Base-by-base conservation (phyloP, 75 land plant species). In the Selaginella moellendorffii region DNA sequence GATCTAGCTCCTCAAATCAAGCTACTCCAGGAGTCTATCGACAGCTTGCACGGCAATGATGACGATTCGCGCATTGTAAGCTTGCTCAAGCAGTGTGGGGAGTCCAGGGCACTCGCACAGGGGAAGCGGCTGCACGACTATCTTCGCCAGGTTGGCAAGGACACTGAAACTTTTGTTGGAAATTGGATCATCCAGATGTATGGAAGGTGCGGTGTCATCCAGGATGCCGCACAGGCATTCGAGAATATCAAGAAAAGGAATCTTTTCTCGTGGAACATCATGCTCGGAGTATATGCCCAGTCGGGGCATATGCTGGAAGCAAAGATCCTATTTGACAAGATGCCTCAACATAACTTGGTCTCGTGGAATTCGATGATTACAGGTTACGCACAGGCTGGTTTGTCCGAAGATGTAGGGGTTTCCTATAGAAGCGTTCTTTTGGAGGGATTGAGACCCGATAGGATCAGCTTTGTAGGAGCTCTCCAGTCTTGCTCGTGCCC, bases 121-220 rank as follows among this genome's bases (percentile, higher is more conserved):
- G 71, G 68, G 19, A 74, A 61, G 62, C 65, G 69, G 56, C 31
- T 77, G 51, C 82, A 77, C 29, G 63, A 65, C 1, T 65, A 66
- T 18, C 2, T 68, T 1, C 30, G 31, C 25, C 36, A 72, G 24
- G 30, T 2, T n/a, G 52, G 36, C 24, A 23, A 71, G 0, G 80
- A 68, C 12, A 31, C n/a, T 2, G 77, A 73, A 25, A 24, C 30
- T 42, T 19, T 29, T 12, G 36, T 74, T 5, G 27, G 64, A 21
- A 80, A 80, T 68, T 66, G 63, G 42, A 20, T 80, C 30, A 31
- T 77, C 1, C 54, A 28, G 5, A 65, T 72, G 36, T 80, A 77
- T 74, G 70, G 79, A 24, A 77, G 71, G 29, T 74, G 76, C 52
- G 77, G 80, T 46, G 60, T 26, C 5, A n/a, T 77, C 42, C 61